These are phyloP conservation scores for Coprinopsis marcescibilis DNA, from an alignment of 768 basidiomycete genomes.

Conservation along the genomic window DNA sequence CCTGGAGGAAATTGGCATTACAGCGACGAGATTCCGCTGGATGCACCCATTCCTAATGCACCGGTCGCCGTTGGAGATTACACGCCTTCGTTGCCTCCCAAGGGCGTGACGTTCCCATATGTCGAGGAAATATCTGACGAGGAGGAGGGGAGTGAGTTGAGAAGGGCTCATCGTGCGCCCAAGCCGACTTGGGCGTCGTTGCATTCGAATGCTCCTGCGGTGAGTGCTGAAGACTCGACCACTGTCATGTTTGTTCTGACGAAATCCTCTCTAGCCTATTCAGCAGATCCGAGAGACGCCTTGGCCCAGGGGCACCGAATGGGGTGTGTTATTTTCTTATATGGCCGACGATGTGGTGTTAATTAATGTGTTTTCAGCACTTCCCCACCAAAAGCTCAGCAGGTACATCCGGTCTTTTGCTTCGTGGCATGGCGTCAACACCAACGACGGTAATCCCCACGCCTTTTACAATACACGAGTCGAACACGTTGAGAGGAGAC, in stretches of 20 bases:
- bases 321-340: slow-evolving; percentile 20
- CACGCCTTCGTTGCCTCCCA: slow-evolving; percentile 30
- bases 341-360: not conserved
- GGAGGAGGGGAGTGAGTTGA: slow-evolving; percentile 15
- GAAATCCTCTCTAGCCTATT: slow-evolving; percentile 14
- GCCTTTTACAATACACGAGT: slow-evolving; percentile 44
- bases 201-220: slow-evolving; percentile 29
- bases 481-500: slow-evolving; percentile 36
- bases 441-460: slow-evolving; percentile 33
- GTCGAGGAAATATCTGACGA: slow-evolving; percentile 20
- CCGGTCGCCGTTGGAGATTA: slow-evolving; percentile 29
- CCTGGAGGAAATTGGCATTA: slow-evolving; percentile 41
- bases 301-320: slow-evolving; percentile 27
- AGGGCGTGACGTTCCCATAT: slow-evolving; percentile 23
- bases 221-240: slow-evolving; percentile 13
- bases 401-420: slow-evolving; percentile 38
- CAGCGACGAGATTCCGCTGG: slow-evolving; percentile 29
- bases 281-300: slow-evolving; percentile 28
- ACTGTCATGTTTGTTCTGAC: not conserved
- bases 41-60: slow-evolving; percentile 31
- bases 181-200: slow-evolving; percentile 32
- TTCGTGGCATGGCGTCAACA: slow-evolving; percentile 35
- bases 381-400: slow-evolving; percentile 27
- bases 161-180: slow-evolving; percentile 29
- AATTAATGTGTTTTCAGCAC: slow-evolving; percentile 16